Base-by-base conservation (phyloP, 164 flowering plant genomes). In the Chimonanthus praecox region DNA sequence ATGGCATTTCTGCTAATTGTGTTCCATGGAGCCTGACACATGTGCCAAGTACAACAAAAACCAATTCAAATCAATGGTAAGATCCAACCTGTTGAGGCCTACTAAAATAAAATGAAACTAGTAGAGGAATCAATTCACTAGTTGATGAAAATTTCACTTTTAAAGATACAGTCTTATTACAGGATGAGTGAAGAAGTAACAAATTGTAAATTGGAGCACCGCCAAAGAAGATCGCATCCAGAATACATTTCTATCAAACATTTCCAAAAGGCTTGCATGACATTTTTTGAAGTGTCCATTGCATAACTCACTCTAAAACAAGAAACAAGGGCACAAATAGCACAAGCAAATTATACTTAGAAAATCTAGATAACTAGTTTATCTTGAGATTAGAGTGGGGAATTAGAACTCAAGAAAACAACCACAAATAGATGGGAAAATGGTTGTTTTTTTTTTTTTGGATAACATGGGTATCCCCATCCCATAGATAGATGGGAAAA, bases 1-100 rank as follows among this genome's bases (percentile, higher is more conserved):
- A 91, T 65, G 97, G 97, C 92, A 91, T 91, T 80, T 91, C 97
- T 68, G 94, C 97, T 74, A 89, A 73, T 33, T 74, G 76, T 13
- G 76, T 80, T 9, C 94, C 97, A 73, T 84, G 94, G 66, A 91
- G 73, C 85, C 97, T 91, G 72, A 5, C 54, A 69, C 15, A 13
- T 9, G 33, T 33, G 47, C 61, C 68, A 69, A 74, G 60, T 21
- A 60, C 51, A 44, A 72, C 18, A 54, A 71, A 33, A 11, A 33
- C 58, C 4, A 5, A 51, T 46, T 48, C 15, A 7, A 63, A 63
- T 45, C 21, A 51, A 58, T 7, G 13, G 62, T 18, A 15, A 21
- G 43, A 49, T 4, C 68, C 49, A 45, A 11, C 60, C 45, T 13
- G 43, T 3, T 3, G 3, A 71, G 5, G 3, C 47, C 6, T 6